Evolutionary conservation across 2,329 filamentous ascomycete species (phyloP), one percentile per base, ranked within the genome.

Genomic region (Verticillium dahliae): DNA sequence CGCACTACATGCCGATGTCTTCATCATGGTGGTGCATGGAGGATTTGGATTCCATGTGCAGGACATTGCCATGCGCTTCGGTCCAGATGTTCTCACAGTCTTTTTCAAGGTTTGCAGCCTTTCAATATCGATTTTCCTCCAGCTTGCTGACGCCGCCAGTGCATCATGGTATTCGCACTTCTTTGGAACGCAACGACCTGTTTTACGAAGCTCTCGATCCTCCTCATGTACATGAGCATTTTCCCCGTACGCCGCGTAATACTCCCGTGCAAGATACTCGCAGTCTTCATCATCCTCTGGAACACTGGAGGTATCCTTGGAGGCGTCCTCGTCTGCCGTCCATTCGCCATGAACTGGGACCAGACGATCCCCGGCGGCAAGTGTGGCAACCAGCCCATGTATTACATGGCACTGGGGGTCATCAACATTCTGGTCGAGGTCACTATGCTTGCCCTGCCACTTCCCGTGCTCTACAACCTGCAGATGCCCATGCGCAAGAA

Each of bases 321-420:
- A 22, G 67, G 70, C 9, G 66, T 70, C 22, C 62, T 62, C 15
- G 71, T 75, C 57, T 78, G 75, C 62, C 68, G 61, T 7, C 75
- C 75, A 4, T 67, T 77, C 41, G 66, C 69, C 4, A 69, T 69
- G 54, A 73, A 70, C 52, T 77, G 74, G 74, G 65, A 75, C 60
- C 70, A 65, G 15, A 70, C 72, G 50, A 58, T 58, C 54, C 68
- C 66, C 11, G 70, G 65, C 22, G 73, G 75, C 14, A 63, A 67
- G 6, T 77, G 70, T 60, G 71, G 71, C 31, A 69, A 72, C 66
- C 67, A 70, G 57, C 66, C 66, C 14, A 35, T 68, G 56, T 69
- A 67, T n/a, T 74, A 68, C 62, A 65, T 69, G 27, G 55, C 67
- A 39, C 72, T 71, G 5, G 71, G 73, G 6, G 60, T 67, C n/a